A percentile compares a stretch with the other conserved stretches of the same genome.
Conservation (phyloP, 495 filamentous ascomycete species). For the Pseudomonodictys pantanalensis region DNA sequence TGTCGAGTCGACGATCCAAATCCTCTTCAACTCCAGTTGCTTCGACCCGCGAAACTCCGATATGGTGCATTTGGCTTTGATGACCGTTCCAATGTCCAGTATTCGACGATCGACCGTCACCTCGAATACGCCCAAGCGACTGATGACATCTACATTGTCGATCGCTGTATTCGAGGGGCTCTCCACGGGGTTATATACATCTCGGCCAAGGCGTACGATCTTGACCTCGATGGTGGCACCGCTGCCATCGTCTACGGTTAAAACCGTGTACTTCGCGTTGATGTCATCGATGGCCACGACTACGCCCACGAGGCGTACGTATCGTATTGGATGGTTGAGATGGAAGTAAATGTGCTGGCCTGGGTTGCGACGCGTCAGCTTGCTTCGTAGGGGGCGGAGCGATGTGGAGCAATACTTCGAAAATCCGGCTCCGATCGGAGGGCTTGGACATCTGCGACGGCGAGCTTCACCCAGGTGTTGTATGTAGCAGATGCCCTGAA, state of each 20-base stretch:
- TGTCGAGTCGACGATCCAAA: constrained; percentile 42
- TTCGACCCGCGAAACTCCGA: constrained; percentile 57
- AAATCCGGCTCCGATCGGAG: constrained; percentile 60
- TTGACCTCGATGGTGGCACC: constrained; percentile 69
- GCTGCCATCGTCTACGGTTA: constrained; percentile 83
- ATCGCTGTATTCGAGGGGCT: constrained; percentile 36
- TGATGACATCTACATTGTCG: constrained; percentile 26
- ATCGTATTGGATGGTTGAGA: constrained; percentile 86
- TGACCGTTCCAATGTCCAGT: constrained; percentile 63
- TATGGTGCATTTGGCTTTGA: constrained; percentile 77
- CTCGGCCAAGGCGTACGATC: constrained; percentile 30
- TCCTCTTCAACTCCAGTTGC: constrained; percentile 69
- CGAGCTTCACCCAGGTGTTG: constrained; percentile 78
- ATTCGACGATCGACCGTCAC: constrained; percentile 24
- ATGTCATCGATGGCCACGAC: constrained; percentile 73
- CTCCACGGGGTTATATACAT: constrained; percentile 29
- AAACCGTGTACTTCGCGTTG: constrained; percentile 53
- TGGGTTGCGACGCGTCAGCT: constrained; percentile 35
- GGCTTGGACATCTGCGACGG: constrained; percentile 62
- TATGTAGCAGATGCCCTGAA: constrained; percentile 80
- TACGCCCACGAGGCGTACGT: constrained; percentile 69
- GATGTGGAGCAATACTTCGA: constrained; percentile 53
- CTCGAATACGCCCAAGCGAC: constrained; percentile 26
- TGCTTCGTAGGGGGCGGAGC: neutral
- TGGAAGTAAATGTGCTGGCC: constrained; percentile 74